Evolutionary conservation across 495 filamentous ascomycete genomes (phyloP).

Genomic region (Hypoxylon subgilvum): DNA sequence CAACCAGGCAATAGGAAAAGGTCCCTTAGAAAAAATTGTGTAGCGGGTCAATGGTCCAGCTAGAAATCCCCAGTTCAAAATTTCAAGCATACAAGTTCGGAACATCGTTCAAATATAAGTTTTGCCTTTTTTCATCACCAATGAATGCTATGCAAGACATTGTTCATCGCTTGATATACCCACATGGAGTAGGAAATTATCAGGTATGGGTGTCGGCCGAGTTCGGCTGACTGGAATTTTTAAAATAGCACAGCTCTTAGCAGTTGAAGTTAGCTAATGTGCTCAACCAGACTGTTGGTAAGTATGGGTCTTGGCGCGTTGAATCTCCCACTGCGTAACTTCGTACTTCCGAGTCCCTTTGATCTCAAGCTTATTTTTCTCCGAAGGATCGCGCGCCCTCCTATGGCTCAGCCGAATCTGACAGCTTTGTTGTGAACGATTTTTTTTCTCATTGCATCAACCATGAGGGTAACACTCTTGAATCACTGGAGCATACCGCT

Average conservation of each 20-base stretch:
- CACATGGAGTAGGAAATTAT: too few relatives aligned
- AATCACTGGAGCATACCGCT: constrained; percentile 18
- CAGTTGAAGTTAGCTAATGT: too few relatives aligned
- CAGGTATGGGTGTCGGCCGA: constrained; percentile 19
- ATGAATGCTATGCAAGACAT: too few relatives aligned
- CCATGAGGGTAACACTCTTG: constrained; percentile 13
- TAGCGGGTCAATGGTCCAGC: too few relatives aligned
- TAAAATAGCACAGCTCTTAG: constrained; percentile 18
- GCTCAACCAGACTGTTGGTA: background rate
- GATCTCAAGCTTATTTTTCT: too few relatives aligned
- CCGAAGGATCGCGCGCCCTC: background rate
- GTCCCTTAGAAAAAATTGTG: too few relatives aligned
- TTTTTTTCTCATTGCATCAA: background rate
- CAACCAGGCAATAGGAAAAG: too few relatives aligned
- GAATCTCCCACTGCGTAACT: constrained; percentile 3
- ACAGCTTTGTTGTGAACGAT: background rate
- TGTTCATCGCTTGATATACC: too few relatives aligned
- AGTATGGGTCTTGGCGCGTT: constrained; percentile 15
- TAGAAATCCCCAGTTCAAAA: too few relatives aligned
- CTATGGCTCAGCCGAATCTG: constrained; percentile 2
- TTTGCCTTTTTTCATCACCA: too few relatives aligned
- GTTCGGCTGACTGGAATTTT: constrained; percentile 12
- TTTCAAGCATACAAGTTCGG: too few relatives aligned
- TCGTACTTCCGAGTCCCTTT: constrained; percentile 1
- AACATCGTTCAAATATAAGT: too few relatives aligned